Conservation (phyloP, 2,329 filamentous ascomycete species). For the Fusarium decemcellulare region DNA sequence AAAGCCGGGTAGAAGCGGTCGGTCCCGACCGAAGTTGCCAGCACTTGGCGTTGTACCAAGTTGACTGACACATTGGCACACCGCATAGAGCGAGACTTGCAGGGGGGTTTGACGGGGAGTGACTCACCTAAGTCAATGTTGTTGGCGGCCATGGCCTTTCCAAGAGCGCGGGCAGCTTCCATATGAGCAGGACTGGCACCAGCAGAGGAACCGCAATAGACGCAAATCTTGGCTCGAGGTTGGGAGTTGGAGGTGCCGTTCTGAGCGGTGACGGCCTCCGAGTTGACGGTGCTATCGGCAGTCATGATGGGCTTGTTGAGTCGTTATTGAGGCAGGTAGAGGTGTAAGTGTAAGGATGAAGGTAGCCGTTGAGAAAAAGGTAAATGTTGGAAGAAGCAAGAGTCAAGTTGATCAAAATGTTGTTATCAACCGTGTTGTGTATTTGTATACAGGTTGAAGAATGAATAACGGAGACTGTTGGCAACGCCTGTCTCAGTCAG, state of each 20-base stretch:
- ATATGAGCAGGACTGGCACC: conserved; percentile 83
- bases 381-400: not conserved
- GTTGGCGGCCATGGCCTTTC: conserved; percentile 78
- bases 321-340: not conserved
- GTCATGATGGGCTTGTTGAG: conserved; percentile 45
- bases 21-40: conserved; percentile 10
- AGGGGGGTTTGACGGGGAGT: conserved; percentile 8
- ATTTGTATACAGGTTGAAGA: conserved; percentile 10
- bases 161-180: conserved; percentile 83
- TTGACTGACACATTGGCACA: not conserved
- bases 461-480: conserved; percentile 19
- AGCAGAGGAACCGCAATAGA: conserved; percentile 90
- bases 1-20: not conserved
- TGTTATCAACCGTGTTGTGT: conserved; percentile 5
- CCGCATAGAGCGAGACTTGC: not conserved
- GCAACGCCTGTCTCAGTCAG: conserved; percentile 23
- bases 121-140: conserved; percentile 80
- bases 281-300: conserved; percentile 41
- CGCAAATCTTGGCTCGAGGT: conserved; percentile 80
- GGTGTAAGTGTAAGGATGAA: not conserved
- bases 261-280: conserved; percentile 31
- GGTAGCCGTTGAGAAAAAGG: not conserved
- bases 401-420: not conserved
- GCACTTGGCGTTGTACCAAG: conserved; percentile 1
- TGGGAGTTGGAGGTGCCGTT: conserved; percentile 49